These are phyloP conservation scores for Neurospora sp. DNA, from an alignment of 495 filamentous ascomycete genomes.

Conservation along the genomic window DNA sequence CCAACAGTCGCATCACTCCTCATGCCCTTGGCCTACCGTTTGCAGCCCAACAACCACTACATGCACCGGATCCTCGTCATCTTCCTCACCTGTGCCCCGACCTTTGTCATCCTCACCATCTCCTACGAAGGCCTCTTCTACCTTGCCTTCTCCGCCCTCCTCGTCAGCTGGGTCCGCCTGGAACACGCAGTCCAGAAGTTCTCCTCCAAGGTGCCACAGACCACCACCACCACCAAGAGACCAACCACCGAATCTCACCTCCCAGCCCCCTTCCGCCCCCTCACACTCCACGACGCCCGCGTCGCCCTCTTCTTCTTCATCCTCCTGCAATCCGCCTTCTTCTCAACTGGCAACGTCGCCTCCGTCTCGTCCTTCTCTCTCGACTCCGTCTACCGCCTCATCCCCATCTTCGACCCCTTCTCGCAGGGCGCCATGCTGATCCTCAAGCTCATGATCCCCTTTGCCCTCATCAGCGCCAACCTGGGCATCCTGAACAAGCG, in stretches of 20 bases:
- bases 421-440: constrained; percentile 80
- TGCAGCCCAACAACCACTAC: constrained; percentile 79
- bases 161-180: constrained; percentile 82
- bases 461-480: constrained; percentile 85
- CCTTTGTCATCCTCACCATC: constrained; percentile 93
- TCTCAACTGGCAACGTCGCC: constrained; percentile 93
- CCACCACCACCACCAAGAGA: constrained; percentile 14
- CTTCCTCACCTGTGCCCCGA: constrained; percentile 87
- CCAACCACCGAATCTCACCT: constrained; percentile 14
- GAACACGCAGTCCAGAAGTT: constrained; percentile 70
- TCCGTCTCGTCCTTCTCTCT: constrained; percentile 91
- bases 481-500: constrained; percentile 85
- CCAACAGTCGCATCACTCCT: constrained; percentile 58
- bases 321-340: constrained; percentile 91
- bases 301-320: constrained; percentile 91
- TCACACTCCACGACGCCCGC: constrained; percentile 73
- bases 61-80: constrained; percentile 81
- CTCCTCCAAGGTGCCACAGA: constrained; percentile 5
- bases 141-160: constrained; percentile 70
- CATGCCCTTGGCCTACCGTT: constrained; percentile 69
- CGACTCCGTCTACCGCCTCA: constrained; percentile 81
- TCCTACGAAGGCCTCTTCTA: constrained; percentile 98
- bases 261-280: constrained; percentile 48
- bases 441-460: constrained; percentile 87
- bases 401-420: constrained; percentile 92